Evolutionary conservation across 345 rosid genomes (phyloP), one percentile per base, ranked within the genome.

Genomic region (Heritiera fomes): DNA sequence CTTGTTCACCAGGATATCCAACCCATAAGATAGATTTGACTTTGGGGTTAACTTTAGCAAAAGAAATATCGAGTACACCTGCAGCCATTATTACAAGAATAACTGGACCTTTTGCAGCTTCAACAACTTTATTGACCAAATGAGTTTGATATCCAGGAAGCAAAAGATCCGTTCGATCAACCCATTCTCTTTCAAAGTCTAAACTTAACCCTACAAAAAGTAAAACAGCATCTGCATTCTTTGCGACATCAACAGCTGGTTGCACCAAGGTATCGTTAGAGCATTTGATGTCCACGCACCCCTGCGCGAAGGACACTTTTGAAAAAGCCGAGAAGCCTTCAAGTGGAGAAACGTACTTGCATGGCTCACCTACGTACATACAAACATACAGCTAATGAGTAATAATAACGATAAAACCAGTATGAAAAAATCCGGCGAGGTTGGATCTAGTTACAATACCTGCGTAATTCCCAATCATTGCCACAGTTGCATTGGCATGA

Each of bases 1-100:
- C 98, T 72, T 86, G 86, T 47, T 91, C 86, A 67, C 94, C 97
- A 10, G 95, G 95, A 52, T 88, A 89, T 32, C 95, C 95, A 9
- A 83, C 91, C 93, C 93, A 90, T 23, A 88, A 23, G 41, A 90
- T 87, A 47, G 83, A 76, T 7, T 73, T 71, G 20, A 90, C 76
- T 0, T 84, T 83, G 0, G 38, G 11, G 20, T 85, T 83, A 1
- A 58, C 5, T 62, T 77, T 82, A 8, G 89, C 90, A 40, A 87
- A 84, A 0, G 82, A 58, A 28, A 90, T 73, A 67, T 88, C 93
- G 3, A 90, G 38, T 0, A 84, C 84, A 18, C 88, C 88, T 1
- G 81, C 90, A 14, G 88, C 83, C 89, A 91, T 81, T 38, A 93
- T 79, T 5, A 93, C 96, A 71, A 91, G 86, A 78, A 91, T 64